These are phyloP conservation scores for Tephrocybe sp. DNA, from an alignment of 768 basidiomycete species.

Conservation along the genomic window DNA sequence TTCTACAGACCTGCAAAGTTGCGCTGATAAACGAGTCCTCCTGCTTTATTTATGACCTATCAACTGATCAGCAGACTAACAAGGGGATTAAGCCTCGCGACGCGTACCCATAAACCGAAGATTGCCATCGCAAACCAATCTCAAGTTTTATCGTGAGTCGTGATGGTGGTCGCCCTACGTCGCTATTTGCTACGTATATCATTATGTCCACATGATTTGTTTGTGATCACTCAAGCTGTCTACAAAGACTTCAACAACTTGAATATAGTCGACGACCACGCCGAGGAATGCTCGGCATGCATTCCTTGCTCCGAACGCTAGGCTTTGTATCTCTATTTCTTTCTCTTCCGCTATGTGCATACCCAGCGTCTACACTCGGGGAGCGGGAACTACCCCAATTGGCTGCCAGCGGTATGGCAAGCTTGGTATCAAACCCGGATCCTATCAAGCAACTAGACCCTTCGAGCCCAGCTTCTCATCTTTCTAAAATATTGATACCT, in stretches of 20 bases:
- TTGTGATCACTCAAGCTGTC: not conserved
- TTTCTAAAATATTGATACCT: conserved; percentile 86
- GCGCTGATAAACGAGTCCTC: conserved; percentile 92
- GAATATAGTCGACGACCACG: not conserved
- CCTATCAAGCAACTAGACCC: conserved; percentile 70
- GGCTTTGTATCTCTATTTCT: conserved; percentile 27
- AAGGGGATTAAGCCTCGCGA: not conserved
- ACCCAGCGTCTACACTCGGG: conserved; percentile 39
- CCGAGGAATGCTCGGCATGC: conserved; percentile 8
- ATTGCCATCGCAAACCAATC: conserved; percentile 58
- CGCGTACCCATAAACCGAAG: conserved; percentile 79
- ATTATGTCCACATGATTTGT: no score
- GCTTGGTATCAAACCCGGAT: conserved; percentile 57
- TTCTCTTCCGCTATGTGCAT: conserved; percentile 27
- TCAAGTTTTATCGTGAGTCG: no score
- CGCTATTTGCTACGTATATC: no score
- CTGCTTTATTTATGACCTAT: conserved; percentile 97
- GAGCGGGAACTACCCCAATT: conserved; percentile 44
- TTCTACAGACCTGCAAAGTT: conserved; percentile 76
- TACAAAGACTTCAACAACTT: not conserved
- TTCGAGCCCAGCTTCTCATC: conserved; percentile 62
- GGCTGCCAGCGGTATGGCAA: conserved; percentile 48
- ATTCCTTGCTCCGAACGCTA: conserved; percentile 11
- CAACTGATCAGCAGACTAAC: conserved; percentile 12
- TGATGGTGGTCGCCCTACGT: not conserved